phyloP scores from a whole-genome alignment of 2,329 filamentous ascomycete species.

The Hymenoscyphus salicellus region DNA sequence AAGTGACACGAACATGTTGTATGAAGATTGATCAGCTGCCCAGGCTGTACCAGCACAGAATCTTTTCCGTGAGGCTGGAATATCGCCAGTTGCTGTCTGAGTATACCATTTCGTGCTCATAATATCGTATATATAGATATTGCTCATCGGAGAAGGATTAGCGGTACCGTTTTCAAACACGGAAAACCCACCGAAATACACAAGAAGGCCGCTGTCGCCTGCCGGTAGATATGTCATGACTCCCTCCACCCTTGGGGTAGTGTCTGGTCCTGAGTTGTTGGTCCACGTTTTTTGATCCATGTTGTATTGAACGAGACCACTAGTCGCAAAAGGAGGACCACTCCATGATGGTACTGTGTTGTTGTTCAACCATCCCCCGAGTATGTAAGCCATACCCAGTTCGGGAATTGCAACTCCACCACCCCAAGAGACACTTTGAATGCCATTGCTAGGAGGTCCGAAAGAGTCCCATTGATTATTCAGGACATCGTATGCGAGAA shows the following conservation, averaged over 20 bases:
- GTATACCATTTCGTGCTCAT: slow-evolving; percentile 57
- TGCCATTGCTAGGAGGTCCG: slow-evolving; percentile 37
- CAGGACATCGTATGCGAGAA: slow-evolving; percentile 58
- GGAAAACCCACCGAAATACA: slow-evolving; percentile 60
- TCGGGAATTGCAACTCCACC: slow-evolving; percentile 54
- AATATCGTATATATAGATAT: slow-evolving; percentile 60
- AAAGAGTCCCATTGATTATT: slow-evolving; percentile 54
- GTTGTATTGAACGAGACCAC: slow-evolving; percentile 53
- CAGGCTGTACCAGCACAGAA: slow-evolving; percentile 62
- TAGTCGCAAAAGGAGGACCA: slow-evolving; percentile 47
- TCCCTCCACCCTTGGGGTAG: slow-evolving; percentile 55
- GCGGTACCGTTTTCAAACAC: slow-evolving; percentile 46
- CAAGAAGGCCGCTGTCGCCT: slow-evolving; percentile 56
- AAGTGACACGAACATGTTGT: slow-evolving; percentile 55
- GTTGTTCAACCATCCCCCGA: slow-evolving; percentile 61
- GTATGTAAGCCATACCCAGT: slow-evolving; percentile 57
- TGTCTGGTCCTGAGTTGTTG: slow-evolving; percentile 54
- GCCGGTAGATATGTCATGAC: slow-evolving; percentile 58
- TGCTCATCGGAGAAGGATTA: slow-evolving; percentile 45
- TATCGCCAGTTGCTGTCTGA: slow-evolving; percentile 53
- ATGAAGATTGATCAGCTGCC: slow-evolving; percentile 57
- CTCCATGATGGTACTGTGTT: slow-evolving; percentile 50
- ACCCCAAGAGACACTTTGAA: slow-evolving; percentile 53
- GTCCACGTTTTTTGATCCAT: slow-evolving; percentile 51
- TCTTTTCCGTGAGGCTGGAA: slow-evolving; percentile 51